Evolutionary conservation across 176 grass and related monocot genomes (phyloP).

Genomic region (Carex parvula): DNA sequence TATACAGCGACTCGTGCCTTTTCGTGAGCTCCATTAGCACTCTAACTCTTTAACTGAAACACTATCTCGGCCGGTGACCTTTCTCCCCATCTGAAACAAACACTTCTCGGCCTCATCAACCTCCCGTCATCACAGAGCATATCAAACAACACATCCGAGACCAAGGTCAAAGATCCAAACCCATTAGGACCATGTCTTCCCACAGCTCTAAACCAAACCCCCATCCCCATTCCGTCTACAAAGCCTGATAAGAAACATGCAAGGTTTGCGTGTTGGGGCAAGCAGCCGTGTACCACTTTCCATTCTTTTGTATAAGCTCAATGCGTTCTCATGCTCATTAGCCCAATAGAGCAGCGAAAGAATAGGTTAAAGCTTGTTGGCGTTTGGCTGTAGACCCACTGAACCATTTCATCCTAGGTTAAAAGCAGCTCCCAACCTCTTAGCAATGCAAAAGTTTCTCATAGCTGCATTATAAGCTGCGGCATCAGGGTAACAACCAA

Average conservation of each 20-base stretch:
- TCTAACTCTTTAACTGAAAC: conserved; percentile 67
- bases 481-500: conserved; percentile 61
- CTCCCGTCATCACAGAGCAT: conserved; percentile 71
- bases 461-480: conserved; percentile 66
- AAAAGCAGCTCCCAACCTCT: conserved; percentile 73
- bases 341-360: conserved; percentile 83
- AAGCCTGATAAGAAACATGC: conserved; percentile 82
- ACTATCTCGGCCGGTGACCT: conserved; percentile 62
- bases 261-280: conserved; percentile 81
- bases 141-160: conserved; percentile 83
- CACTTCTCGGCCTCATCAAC: conserved; percentile 70
- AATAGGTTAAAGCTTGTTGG: conserved; percentile 84
- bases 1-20: conserved; percentile 50
- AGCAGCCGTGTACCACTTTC: conserved; percentile 42
- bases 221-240: conserved; percentile 48
- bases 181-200: conserved; percentile 71
- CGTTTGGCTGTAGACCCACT: conserved; percentile 66
- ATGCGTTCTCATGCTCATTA: conserved; percentile 45
- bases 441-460: conserved; percentile 80
- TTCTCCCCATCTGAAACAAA: conserved; percentile 66
- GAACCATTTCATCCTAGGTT: conserved; percentile 61
- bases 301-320: conserved; percentile 64
- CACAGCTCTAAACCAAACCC: conserved; percentile 58
- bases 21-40: conserved; percentile 87
- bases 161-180: conserved; percentile 69